Evolutionary conservation across 371 early-diverging fungal species (phyloP).

Genomic region (Mortierella sp.): DNA sequence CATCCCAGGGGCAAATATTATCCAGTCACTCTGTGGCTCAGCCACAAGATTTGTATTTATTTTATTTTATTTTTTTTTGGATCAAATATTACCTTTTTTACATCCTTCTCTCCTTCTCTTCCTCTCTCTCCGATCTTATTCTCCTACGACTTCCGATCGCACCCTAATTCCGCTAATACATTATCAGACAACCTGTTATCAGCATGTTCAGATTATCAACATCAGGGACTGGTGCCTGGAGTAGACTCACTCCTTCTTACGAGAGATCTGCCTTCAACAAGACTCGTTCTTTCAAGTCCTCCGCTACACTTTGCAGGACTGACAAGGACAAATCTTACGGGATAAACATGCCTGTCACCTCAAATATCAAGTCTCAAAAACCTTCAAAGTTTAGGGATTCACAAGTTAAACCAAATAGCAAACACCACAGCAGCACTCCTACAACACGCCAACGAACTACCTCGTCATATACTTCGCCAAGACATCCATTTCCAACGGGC

Average conservation of each 20-base stretch:
- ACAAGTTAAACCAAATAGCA: too few species aligned
- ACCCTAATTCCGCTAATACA: neutral
- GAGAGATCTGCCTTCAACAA: neutral
- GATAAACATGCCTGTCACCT: neutral
- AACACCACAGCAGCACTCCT: neutral
- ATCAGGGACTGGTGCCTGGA: neutral
- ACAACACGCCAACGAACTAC: neutral
- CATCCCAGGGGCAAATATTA: too few species aligned
- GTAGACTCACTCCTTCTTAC: neutral
- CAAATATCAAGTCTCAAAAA: neutral
- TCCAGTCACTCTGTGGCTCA: conserved; percentile 5
- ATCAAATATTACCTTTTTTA: too few species aligned
- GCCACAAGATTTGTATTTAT: neutral
- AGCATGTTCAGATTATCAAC: conserved; percentile 3
- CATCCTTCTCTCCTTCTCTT: neutral
- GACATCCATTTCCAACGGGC: neutral
- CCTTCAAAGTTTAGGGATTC: too few species aligned
- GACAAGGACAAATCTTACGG: neutral
- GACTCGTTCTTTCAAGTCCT: neutral
- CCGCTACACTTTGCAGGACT: neutral
- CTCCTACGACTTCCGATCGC: too few species aligned
- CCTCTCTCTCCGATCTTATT: too few species aligned
- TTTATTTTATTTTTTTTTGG: neutral
- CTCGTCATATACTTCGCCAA: neutral
- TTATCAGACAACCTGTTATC: neutral